Evolutionary conservation across 257 asterid species (phyloP), one percentile per base, ranked within the genome.

Genomic region (Nicotiana sylvestris): DNA sequence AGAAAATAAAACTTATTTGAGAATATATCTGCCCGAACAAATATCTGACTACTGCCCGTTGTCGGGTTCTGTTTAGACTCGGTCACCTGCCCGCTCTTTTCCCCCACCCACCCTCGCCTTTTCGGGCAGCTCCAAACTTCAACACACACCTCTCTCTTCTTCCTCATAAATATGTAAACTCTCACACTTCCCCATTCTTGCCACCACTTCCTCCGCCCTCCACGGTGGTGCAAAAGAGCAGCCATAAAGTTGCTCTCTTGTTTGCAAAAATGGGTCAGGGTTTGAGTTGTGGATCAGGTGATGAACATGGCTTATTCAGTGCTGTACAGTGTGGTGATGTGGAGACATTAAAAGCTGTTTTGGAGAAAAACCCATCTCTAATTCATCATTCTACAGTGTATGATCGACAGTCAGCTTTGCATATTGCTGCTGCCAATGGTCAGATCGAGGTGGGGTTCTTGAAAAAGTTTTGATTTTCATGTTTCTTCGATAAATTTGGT

Each of bases 381-480:
- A 66, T 92, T 89, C 91, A 86, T 66, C 92, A 78, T 43, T 77
- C 86, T 53, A 92, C 97, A 1, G 91, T 88, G 4, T 91, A 91
- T 84, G 98, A 94, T 90, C 93, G 97, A 17, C 90, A 90, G 90
- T 89, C 98, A 12, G 87, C 92, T 86, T 68, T 96, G 86, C 99
- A 96, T 89, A 89, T 96, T 49, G 98, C 99, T 46, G 97, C 99
- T 79, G 99, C 98, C 80, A 91, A 91, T 89, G 98, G 97, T 85
- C 99, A 90, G 95, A 94, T 91, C 98, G 98, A 94, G 99, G 99
- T 96, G 33, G 30, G 29, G 86, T 83, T 84, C 82, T 82, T 80
- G 46, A 12, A 76, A 62, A 62, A 46, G 43, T 30, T 43, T 4
- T 27, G 43, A 46, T 43, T 32, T 11, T 49, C 9, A 57, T 18